Base-by-base conservation (phyloP, 192 early-diverging fungal species). In the Glomus cerebriforme region DNA sequence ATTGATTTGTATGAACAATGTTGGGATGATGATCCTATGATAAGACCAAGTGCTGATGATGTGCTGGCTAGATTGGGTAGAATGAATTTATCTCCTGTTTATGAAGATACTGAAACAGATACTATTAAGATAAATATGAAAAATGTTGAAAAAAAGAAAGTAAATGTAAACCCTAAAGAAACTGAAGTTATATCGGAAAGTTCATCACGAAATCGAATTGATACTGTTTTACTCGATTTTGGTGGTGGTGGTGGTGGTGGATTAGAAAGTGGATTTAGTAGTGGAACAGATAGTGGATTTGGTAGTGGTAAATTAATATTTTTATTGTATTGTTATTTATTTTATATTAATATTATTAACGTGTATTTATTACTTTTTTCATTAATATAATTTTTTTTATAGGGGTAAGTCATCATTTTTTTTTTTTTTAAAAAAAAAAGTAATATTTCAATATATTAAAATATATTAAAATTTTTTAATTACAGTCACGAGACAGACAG, bases 21-120 rank as follows among this genome's bases (percentile, higher is more conserved):
- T 75, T 85, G 84, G 84, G 82, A 85, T 59, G 75, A 75, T 31
- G 82, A 85, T 39, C 82, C 84, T 1, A 19, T n/a, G 12, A 68
- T 63, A 2, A 45, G 84, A 7, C 84, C 84, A 0, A 7, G 29
- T 22, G 22, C 31, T n/a, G 29, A 31, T 1, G 34, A 7, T 68
- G 22, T 68, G 22, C 39, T 68, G 35, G 15, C 63, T 31, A 65
- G 26, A 32, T 65, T 65, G 19, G 63, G 63, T 1, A 65, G 63
- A 31, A 31, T 65, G 31, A 65, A 65, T 31, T 65, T 65, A 13
- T 15, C 26, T 65, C 15, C 63, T 2, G 27, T 65, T 29, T 65
- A 31, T 65, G 63, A 31, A 15, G 17, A 65, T 65, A 17, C 6
- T 15, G 63, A 65, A 12, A 65, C 32, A 3, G 32, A 15, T 7